These are phyloP conservation scores for Populus alba DNA, from an alignment of 345 rosid species.

Conservation along the genomic window DNA sequence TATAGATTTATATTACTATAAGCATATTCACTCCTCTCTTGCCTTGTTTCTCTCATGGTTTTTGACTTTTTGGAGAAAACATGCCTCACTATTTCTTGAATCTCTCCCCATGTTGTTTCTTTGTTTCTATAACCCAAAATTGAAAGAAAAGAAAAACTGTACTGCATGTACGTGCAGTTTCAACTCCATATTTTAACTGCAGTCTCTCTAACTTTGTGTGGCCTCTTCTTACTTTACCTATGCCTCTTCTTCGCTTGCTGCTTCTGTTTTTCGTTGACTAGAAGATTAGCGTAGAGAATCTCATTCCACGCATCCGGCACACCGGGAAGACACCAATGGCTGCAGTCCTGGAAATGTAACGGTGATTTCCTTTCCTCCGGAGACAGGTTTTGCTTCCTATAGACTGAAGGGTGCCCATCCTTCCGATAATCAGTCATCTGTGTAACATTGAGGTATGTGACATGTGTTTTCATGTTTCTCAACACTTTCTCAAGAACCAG, in stretches of 20 bases:
- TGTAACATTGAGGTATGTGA: conserved; percentile 79
- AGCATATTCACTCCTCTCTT: not conserved
- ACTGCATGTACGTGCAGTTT: conserved; percentile 14
- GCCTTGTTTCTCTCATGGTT: not conserved
- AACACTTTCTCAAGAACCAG: conserved; percentile 67
- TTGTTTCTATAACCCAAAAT: conserved; percentile 21
- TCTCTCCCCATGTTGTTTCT: conserved; percentile 6
- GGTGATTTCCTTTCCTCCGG: conserved; percentile 53
- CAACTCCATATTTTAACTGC: not conserved
- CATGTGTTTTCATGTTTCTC: conserved; percentile 70
- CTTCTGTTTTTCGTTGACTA: conserved; percentile 49
- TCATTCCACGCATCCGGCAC: conserved; percentile 96
- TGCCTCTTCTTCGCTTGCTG: conserved; percentile 38
- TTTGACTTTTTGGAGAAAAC: not conserved
- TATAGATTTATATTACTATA: not conserved
- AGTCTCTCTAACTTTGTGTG: not conserved
- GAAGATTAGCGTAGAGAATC: conserved; percentile 69
- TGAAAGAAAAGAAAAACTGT: conserved; percentile 6
- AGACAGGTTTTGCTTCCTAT: conserved; percentile 48
- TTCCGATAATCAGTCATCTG: conserved; percentile 81
- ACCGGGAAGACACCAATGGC: conserved; percentile 99
- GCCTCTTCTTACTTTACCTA: conserved; percentile 24
- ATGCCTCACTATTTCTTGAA: conserved; percentile 1
- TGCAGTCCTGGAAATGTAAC: conserved; percentile 68
- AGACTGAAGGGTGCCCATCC: conserved; percentile 94